Base-by-base conservation (phyloP, 2,329 filamentous ascomycete species). In the Alternaria arbusti region DNA sequence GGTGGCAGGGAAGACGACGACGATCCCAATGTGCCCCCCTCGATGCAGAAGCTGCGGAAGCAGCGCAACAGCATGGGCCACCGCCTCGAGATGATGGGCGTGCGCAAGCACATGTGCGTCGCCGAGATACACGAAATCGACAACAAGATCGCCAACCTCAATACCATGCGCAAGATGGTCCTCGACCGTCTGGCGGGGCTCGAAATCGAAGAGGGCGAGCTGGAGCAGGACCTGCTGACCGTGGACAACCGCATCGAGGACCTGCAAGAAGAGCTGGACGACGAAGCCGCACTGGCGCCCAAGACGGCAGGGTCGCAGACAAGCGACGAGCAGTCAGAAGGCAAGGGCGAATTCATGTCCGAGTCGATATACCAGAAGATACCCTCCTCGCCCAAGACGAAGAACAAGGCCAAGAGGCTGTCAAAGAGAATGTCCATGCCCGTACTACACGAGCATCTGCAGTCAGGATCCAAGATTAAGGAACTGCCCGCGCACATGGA, bases 101-200 rank as follows among this genome's bases (percentile, higher is more conserved):
- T 98, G 66, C 88, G 96, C 63, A 99, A 99, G 81, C 97, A 96
- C 76, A 97, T 99, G 95, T 95, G 94, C 71, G 96, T 93, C 74
- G 92, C 93, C 67, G 96, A 99, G 80, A 98, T 99, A 63, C 89
- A 90, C 64, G 96, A 99, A 76, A 97, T 99, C 65, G 96, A 99
- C 82, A 94, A 91, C 82, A 99, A 98, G 81, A 95, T 99, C 67
- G 89, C 93, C 64, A 98, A 98, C 79, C 84, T 99, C 58, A 91
- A 93, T 71, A 93, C 89, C 66, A 97, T 98, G 93, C 90, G 96
- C 69, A 91, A 90, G 76, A 96, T 97, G 65, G 91, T 98, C 49
- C 81, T 99, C 61, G 94, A 97, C 59, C 87, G 96, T 66, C 81
- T 99, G 69, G 94, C 94, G 2, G 88, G 87, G 2, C 83, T 98